phyloP scores from a whole-genome alignment of 108 stramenopile species.

The Nitzschia palea region DNA sequence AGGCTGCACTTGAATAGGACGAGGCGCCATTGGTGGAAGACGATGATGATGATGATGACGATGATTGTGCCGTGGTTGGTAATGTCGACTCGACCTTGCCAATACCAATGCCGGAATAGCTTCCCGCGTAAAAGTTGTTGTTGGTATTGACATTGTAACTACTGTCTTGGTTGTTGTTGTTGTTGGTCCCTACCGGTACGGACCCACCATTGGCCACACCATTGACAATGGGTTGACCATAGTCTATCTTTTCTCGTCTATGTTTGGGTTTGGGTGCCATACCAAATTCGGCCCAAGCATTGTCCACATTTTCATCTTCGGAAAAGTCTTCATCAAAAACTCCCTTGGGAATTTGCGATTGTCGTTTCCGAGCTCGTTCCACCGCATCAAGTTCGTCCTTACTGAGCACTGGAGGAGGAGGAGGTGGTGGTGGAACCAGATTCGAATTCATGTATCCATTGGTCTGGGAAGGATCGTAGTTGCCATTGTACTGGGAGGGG shows the following conservation, averaged over 20 bases:
- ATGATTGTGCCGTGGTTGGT: neutral
- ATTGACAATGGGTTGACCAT: neutral
- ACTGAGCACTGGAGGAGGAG: neutral
- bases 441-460: neutral
- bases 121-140: neutral
- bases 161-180: neutral
- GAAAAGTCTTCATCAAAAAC: neutral
- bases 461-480: neutral
- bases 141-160: neutral
- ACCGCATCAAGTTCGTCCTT: neutral
- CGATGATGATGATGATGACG: neutral
- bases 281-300: constrained; percentile 1
- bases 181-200: neutral
- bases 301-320: neutral
- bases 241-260: neutral
- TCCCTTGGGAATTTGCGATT: neutral
- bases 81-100: no score
- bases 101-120: neutral
- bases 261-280: neutral
- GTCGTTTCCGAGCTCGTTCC: constrained; percentile 2
- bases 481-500: neutral
- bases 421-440: no score
- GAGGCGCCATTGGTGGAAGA: neutral
- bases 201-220: neutral
- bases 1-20: neutral